These are phyloP conservation scores for Ulvella scutata DNA, from an alignment of 139 green algal genomes.

Conservation along the genomic window DNA sequence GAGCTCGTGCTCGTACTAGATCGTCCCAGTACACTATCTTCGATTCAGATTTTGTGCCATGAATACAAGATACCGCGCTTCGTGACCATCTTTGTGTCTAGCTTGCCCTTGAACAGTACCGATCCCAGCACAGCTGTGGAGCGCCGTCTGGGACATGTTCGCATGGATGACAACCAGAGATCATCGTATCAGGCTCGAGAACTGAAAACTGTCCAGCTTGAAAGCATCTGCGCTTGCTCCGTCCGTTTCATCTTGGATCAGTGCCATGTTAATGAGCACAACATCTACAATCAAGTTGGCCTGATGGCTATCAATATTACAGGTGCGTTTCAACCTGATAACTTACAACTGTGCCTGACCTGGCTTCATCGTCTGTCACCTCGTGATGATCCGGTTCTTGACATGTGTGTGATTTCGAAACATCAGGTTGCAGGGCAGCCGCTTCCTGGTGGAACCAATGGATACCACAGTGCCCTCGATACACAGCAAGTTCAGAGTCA, in stretches of 20 bases:
- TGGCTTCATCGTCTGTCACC: neutral
- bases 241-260: constrained; percentile 57
- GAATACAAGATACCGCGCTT: constrained; percentile 69
- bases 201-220: constrained; percentile 83
- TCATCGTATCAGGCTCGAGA: constrained; percentile 67
- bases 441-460: neutral
- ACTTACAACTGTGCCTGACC: neutral
- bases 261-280: constrained; percentile 80
- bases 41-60: constrained; percentile 83
- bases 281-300: constrained; percentile 74
- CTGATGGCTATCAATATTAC: neutral
- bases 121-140: neutral
- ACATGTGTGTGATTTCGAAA: too few species aligned
- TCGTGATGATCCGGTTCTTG: neutral
- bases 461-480: neutral
- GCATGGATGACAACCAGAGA: constrained; percentile 78
- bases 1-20: constrained; percentile 62
- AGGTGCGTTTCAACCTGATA: too few species aligned
- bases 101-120: constrained; percentile 5
- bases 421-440: constrained; percentile 58
- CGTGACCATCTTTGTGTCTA: constrained; percentile 29
- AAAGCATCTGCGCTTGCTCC: constrained; percentile 18
- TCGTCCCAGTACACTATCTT: constrained; percentile 38
- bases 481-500: constrained; percentile 18
- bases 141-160: constrained; percentile 56